A percentile compares a stretch with the other conserved stretches of the same genome.
These are phyloP conservation scores for Hebeloma cylindrosporum DNA, from an alignment of 768 basidiomycete genomes.

Conservation along the genomic window DNA sequence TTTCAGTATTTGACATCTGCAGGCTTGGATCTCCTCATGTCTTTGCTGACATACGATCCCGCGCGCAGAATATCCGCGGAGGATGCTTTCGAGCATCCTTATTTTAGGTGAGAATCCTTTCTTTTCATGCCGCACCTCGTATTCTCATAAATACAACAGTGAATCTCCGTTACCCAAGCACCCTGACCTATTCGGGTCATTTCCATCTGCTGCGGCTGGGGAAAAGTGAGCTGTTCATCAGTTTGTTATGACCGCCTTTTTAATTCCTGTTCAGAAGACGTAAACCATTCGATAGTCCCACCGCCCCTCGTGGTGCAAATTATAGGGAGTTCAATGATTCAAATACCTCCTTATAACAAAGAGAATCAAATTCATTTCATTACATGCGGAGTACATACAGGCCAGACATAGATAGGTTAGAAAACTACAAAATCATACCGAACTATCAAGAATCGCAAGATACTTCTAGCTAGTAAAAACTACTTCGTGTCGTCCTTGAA, in stretches of 20 bases:
- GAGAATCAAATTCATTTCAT: conserved; percentile 16
- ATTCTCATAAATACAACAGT: conserved; percentile 36
- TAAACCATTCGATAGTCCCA: conserved; percentile 77
- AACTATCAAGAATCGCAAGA: too few relatives aligned
- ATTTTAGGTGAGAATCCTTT: conserved; percentile 67
- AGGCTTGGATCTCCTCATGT: conserved; percentile 82
- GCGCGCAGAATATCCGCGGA: conserved; percentile 83
- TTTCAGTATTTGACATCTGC: conserved; percentile 83
- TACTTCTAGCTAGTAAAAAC: too few relatives aligned
- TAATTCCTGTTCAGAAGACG: conserved; percentile 51
- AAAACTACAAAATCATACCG: too few relatives aligned
- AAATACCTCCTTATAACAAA: conserved; percentile 34
- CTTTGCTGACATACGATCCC: conserved; percentile 87
- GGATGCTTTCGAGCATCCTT: conserved; percentile 87
- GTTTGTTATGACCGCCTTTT: conserved; percentile 5
- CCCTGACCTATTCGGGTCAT: conserved; percentile 92
- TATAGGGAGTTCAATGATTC: conserved; percentile 67
- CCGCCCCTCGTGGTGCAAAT: conserved; percentile 77
- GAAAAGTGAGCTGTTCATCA: conserved; percentile 66
- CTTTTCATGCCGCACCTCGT: not conserved
- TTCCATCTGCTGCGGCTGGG: conserved; percentile 94
- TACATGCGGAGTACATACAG: not conserved
- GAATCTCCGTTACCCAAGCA: conserved; percentile 96
- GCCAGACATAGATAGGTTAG: conserved; percentile 3
- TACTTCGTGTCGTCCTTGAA: conserved; percentile 42